phyloP scores from a whole-genome alignment of 805 yeast species.

The Candida odintsovae region DNA sequence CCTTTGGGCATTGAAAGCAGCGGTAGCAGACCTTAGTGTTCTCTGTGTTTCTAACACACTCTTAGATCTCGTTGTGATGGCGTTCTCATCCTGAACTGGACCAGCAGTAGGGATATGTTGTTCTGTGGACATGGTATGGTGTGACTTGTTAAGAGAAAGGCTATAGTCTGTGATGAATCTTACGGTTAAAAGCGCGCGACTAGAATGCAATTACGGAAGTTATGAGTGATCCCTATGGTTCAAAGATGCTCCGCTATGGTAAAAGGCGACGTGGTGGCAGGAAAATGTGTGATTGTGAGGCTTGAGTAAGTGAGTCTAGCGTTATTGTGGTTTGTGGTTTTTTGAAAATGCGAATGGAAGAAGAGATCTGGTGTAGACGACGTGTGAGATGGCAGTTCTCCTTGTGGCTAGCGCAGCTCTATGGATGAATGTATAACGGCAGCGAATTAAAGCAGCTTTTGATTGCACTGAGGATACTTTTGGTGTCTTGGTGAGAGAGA shows the following conservation, averaged over 20 bases:
- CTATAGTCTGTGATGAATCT: no score
- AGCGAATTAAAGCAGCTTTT: not conserved
- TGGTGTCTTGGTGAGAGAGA: not conserved
- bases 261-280: not conserved
- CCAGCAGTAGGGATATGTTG: constrained; percentile 3
- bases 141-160: not conserved
- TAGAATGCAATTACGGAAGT: not conserved
- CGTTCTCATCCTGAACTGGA: constrained; percentile 19
- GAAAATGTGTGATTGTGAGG: not conserved
- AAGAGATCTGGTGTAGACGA: not conserved
- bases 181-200: no score
- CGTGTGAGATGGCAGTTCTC: not conserved
- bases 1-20: constrained; percentile 10
- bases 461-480: not conserved
- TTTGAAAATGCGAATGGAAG: not conserved
- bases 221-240: not conserved
- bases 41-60: not conserved
- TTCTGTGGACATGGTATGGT: constrained; percentile 10
- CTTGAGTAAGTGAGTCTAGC: not conserved
- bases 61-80: constrained; percentile 11
- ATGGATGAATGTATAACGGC: not conserved
- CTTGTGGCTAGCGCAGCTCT: not conserved
- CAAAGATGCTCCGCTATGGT: not conserved
- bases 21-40: not conserved
- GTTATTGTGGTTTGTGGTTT: not conserved